Evolutionary conservation across 2,329 filamentous ascomycete species (phyloP).

Genomic region (Tolypocladium sp.): DNA sequence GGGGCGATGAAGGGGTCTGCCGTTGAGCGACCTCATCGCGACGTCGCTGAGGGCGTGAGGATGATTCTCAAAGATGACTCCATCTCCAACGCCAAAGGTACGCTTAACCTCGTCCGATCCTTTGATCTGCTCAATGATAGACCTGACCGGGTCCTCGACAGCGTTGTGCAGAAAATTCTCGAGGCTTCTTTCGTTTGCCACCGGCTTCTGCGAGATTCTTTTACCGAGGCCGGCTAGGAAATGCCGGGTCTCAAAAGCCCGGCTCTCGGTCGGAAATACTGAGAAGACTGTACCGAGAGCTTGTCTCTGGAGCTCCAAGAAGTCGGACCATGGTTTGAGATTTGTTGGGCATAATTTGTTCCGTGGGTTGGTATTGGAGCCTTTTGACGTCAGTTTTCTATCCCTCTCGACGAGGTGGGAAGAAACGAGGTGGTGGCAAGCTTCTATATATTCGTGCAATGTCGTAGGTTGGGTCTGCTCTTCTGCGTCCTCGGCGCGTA

Average conservation of each 20-base stretch:
- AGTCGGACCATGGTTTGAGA: background rate
- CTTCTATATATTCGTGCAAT: no score
- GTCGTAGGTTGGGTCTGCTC: no score
- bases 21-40: background rate
- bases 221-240: background rate
- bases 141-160: slow-evolving; percentile 1
- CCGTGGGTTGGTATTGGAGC: no score
- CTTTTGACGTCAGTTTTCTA: no score
- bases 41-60: background rate
- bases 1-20: no score
- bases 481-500: no score
- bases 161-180: slow-evolving; percentile 1
- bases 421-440: no score
- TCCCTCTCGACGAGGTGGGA: no score
- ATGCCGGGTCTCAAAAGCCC: background rate
- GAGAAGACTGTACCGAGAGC: background rate
- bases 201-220: background rate
- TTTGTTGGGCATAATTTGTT: no score
- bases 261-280: background rate
- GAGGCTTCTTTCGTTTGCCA: slow-evolving; percentile 1
- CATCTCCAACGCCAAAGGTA: background rate
- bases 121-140: slow-evolving; percentile 1
- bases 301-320: slow-evolving; percentile 2
- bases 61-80: slow-evolving; percentile 2
- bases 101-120: background rate